A percentile compares a stretch with the other conserved stretches of the same genome.
These are phyloP conservation scores for Pseudogymnoascus sp. DNA, from an alignment of 2,329 filamentous ascomycete species.

Conservation along the genomic window DNA sequence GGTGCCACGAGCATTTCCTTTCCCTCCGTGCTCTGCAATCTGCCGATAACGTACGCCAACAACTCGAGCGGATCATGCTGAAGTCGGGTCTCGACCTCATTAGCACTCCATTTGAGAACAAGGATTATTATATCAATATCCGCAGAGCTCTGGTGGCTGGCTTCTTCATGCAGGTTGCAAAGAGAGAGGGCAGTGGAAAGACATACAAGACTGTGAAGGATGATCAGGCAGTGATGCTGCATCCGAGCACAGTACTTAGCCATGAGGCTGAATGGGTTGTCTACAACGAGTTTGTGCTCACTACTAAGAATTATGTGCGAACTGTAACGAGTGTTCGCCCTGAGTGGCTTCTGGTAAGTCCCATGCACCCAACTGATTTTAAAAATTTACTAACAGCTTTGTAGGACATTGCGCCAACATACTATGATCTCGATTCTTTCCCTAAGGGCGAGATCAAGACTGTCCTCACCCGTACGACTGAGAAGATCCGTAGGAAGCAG, in stretches of 20 bases:
- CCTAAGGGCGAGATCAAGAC: constrained; percentile 80
- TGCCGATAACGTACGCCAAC: constrained; percentile 86
- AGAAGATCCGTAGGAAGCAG: constrained; percentile 51
- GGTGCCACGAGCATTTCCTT: constrained; percentile 96
- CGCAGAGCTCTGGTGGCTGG: constrained; percentile 83
- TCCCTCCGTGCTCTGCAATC: constrained; percentile 82
- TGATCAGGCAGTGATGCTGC: constrained; percentile 84
- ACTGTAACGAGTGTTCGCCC: constrained; percentile 87
- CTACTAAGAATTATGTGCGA: constrained; percentile 95
- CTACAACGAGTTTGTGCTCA: constrained; percentile 97
- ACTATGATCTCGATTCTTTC: constrained; percentile 82
- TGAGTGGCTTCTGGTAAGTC: constrained; percentile 82
- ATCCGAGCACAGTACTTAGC: constrained; percentile 83
- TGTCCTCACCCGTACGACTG: constrained; percentile 48
- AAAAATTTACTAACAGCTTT: constrained; percentile 27
- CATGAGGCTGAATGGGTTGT: constrained; percentile 94
- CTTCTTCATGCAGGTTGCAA: constrained; percentile 99
- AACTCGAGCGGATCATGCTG: constrained; percentile 96
- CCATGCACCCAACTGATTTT: constrained; percentile 11
- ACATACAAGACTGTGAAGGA: constrained; percentile 95
- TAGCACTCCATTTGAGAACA: constrained; percentile 85
- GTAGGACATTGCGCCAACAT: constrained; percentile 85
- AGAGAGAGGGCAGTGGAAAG: constrained; percentile 82
- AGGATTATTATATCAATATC: constrained; percentile 98
- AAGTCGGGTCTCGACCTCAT: constrained; percentile 77